These are phyloP conservation scores for Thalassiosira hispida DNA, from an alignment of 352 stramenopile species.

Conservation along the genomic window DNA sequence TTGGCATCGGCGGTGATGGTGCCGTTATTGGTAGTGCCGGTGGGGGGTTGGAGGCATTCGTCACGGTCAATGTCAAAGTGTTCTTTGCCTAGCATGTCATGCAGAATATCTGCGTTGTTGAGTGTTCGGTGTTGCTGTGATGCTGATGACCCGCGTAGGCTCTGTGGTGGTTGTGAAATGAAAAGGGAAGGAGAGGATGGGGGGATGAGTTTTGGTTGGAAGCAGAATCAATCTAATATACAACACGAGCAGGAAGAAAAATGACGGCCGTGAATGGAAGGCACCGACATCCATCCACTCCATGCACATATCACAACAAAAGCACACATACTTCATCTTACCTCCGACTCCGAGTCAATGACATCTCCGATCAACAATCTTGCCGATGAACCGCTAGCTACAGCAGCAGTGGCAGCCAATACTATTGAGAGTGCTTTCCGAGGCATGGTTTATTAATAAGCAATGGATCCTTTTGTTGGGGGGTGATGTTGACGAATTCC, in stretches of 20 bases:
- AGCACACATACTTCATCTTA: too few species aligned
- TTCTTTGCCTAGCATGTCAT: conserved; percentile 52
- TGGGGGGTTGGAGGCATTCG: conserved; percentile 46
- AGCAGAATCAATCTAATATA: too few species aligned
- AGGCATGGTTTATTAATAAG: conserved; percentile 1
- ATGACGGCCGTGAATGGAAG: too few species aligned
- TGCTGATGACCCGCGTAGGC: conserved; percentile 22
- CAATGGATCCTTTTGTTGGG: not conserved
- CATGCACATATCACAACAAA: too few species aligned
- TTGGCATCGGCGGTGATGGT: conserved; percentile 5
- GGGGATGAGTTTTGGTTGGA: not conserved
- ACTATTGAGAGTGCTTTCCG: not conserved
- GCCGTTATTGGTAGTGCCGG: too few species aligned
- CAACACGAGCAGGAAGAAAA: too few species aligned
- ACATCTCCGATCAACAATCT: conserved; percentile 14
- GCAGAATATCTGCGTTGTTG: conserved; percentile 49
- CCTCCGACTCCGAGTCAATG: not conserved
- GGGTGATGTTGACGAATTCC: not conserved
- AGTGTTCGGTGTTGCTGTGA: conserved; percentile 5
- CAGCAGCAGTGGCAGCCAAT: not conserved
- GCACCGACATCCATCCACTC: too few species aligned
- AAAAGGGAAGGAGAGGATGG: not conserved
- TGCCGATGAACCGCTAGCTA: not conserved
- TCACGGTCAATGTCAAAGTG: conserved; percentile 46
- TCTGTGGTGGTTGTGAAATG: not conserved